These are phyloP conservation scores for Phytophthora multivora DNA, from an alignment of 352 stramenopile species.

Conservation along the genomic window DNA sequence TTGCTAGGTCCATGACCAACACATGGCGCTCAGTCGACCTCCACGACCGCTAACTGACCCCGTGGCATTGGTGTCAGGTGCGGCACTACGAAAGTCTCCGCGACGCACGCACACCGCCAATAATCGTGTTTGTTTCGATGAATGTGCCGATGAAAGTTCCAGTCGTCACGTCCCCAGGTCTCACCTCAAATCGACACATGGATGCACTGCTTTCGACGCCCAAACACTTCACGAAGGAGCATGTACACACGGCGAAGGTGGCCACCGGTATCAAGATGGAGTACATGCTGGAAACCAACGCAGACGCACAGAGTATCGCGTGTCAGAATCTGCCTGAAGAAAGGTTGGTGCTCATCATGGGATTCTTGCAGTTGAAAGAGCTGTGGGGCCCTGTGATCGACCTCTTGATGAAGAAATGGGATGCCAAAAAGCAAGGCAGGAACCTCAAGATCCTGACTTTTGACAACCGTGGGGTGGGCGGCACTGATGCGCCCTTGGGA, in stretches of 20 bases:
- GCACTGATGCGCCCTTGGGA: slow-evolving; percentile 37
- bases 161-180: slow-evolving; percentile 19
- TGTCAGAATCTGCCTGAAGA: slow-evolving; percentile 23
- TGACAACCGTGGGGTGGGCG: slow-evolving; percentile 54
- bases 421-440: slow-evolving; percentile 17
- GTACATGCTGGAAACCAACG: slow-evolving; percentile 35
- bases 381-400: slow-evolving; percentile 46
- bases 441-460: slow-evolving; percentile 46
- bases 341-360: slow-evolving; percentile 53
- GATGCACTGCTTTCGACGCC: slow-evolving; percentile 33
- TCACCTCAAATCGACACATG: slow-evolving; percentile 33
- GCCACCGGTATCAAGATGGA: slow-evolving; percentile 46
- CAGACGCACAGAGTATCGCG: slow-evolving; percentile 7
- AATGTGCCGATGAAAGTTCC: slow-evolving; percentile 25
- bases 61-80: background rate
- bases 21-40: slow-evolving; percentile 9
- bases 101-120: background rate
- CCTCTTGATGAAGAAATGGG: slow-evolving; percentile 45
- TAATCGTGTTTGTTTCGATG: slow-evolving; percentile 1
- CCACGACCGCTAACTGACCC: slow-evolving; percentile 13
- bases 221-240: slow-evolving; percentile 30
- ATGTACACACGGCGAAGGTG: slow-evolving; percentile 31
- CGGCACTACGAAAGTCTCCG: slow-evolving; percentile 8
- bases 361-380: slow-evolving; percentile 50
- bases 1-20: slow-evolving; percentile 24